Evolutionary conservation across 352 stramenopile genomes (phyloP), one percentile per base, ranked within the genome.

Genomic region (Salisapilia sapeloensis): DNA sequence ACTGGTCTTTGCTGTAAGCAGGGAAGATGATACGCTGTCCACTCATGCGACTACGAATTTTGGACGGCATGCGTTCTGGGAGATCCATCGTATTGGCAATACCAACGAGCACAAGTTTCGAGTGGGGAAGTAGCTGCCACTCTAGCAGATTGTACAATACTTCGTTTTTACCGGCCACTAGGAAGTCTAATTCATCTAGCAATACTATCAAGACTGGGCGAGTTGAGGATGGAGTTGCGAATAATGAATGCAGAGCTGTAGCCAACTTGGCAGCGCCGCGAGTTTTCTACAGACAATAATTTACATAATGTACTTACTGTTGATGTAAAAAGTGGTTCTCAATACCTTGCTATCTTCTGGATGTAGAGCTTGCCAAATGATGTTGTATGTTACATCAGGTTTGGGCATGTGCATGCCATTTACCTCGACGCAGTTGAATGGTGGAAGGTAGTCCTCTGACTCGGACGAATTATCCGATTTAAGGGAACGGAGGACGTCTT

Each of bases 21-120:
- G 56, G 53, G 26, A 84, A 84, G 6, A 65, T 67, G 44, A 84
- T 72, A 28, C 69, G 64, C 34, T 78, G 62, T 10, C 48, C 56
- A 24, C 62, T 61, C 5, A 84, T 41, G 13, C 69, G 59, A 39
- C 64, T 81, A 33, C 61, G 62, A 17, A 84, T 62, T 34, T 84
- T 84, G 8, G 60, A 58, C 24, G 62, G 55, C 27, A 84, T 43
- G 12, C 69, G 60, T 40, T 84, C 69, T 7, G 69, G 69, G 27
- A 84, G 29, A 34, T 84, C 69, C 67, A 84, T 84, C 3, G 64
- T 81, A 48, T 84, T 84, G 33, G 64, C 69, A 37, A 84, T 84
- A 35, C 69, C 69, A 6, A 84, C 43, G 24, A 84, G 39, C 20
- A 81, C 46, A 26, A 84, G 60, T 30, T 81, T 81, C 23, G 69